These are phyloP conservation scores for Cucurbita pepo DNA, from an alignment of 306 rosid species.

Conservation along the genomic window DNA sequence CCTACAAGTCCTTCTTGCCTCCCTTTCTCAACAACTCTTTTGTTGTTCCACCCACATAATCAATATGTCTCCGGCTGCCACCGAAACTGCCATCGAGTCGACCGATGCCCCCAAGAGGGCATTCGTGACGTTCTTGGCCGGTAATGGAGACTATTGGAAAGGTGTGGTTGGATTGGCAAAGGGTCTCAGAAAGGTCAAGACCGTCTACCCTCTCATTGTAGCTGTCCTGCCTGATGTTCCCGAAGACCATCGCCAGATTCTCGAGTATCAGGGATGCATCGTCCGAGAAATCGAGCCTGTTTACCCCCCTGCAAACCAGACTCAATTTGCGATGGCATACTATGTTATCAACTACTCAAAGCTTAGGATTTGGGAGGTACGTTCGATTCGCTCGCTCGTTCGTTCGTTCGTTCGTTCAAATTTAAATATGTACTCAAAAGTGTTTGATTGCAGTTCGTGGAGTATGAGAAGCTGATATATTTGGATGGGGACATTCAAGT, in stretches of 20 bases:
- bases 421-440: no score
- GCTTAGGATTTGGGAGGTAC: slow-evolving; percentile 52
- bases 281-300: slow-evolving; percentile 31
- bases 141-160: slow-evolving; percentile 36
- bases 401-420: background rate
- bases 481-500: slow-evolving; percentile 41
- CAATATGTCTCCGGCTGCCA: background rate
- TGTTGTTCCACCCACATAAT: background rate
- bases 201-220: slow-evolving; percentile 32
- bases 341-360: slow-evolving; percentile 51
- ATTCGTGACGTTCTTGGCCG: slow-evolving; percentile 37
- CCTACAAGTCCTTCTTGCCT: background rate
- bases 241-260: slow-evolving; percentile 27
- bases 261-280: slow-evolving; percentile 30
- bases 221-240: slow-evolving; percentile 40
- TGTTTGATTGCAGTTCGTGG: slow-evolving; percentile 21
- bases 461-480: slow-evolving; percentile 34
- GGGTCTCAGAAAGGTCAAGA: slow-evolving; percentile 26
- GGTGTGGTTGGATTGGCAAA: slow-evolving; percentile 47
- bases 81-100: background rate
- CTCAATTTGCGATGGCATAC: slow-evolving; percentile 36
- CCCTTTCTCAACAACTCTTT: background rate
- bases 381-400: no score
- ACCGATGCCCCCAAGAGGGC: slow-evolving; percentile 15
- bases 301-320: slow-evolving; percentile 21